Percentiles rank a stretch among this genome's conserved stretches.
Conservation (phyloP, 2,329 filamentous ascomycete genomes). For the Tolypocladium capitatum region DNA sequence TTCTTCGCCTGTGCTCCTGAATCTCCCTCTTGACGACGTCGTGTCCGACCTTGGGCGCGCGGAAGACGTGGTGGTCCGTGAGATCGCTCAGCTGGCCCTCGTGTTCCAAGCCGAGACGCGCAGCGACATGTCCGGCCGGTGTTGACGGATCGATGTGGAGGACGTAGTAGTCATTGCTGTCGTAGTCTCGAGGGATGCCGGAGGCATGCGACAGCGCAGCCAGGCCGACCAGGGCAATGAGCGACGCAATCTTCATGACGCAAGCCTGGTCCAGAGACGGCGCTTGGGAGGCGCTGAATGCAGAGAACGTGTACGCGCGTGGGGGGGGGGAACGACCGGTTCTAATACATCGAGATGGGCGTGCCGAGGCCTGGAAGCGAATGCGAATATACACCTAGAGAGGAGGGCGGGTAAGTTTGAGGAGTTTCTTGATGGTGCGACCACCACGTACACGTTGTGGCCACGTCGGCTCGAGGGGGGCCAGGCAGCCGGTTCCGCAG, state of each 20-base stretch:
- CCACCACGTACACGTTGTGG: too few relatives aligned
- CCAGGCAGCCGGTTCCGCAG: not conserved
- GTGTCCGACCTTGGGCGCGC: constrained; percentile 47
- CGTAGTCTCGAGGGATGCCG: constrained; percentile 54
- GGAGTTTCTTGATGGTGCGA: not conserved
- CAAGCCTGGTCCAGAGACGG: not conserved
- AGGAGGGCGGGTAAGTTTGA: not conserved
- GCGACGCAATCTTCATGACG: constrained; percentile 37
- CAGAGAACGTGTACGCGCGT: not conserved
- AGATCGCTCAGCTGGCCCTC: constrained; percentile 73
- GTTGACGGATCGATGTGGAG: constrained; percentile 61
- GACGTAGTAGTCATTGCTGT: constrained; percentile 82
- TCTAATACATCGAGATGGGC: not conserved
- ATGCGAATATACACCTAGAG: not conserved
- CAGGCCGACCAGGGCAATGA: constrained; percentile 41
- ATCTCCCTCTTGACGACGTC: constrained; percentile 46
- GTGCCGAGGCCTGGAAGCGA: not conserved
- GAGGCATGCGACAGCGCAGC: constrained; percentile 33
- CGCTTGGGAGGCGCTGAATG: not conserved
- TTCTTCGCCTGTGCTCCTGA: constrained; percentile 44
- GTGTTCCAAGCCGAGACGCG: constrained; percentile 60
- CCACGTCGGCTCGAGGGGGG: not conserved
- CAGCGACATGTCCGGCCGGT: constrained; percentile 56
- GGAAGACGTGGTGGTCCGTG: constrained; percentile 74
- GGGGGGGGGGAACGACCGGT: not conserved